Evolutionary conservation across 2,329 filamentous ascomycete species (phyloP).

Genomic region (Immersiporthe knoxdaviesiana): DNA sequence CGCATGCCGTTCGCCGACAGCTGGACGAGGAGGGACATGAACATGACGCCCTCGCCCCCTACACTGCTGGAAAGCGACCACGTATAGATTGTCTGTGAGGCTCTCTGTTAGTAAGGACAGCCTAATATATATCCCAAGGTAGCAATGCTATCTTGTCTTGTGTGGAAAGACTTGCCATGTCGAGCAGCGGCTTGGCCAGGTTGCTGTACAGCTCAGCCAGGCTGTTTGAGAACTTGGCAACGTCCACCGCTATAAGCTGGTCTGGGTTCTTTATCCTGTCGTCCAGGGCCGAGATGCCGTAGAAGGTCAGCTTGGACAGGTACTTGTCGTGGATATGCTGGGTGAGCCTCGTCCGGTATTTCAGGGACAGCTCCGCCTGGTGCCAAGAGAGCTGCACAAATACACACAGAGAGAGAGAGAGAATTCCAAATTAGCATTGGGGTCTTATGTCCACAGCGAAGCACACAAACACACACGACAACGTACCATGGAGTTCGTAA

Average conservation of each 20-base stretch:
- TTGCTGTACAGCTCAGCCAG: slow-evolving; percentile 95
- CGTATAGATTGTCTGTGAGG: slow-evolving; percentile 76
- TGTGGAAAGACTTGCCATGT: slow-evolving; percentile 66
- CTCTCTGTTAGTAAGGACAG: slow-evolving; percentile 34
- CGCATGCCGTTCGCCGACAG: slow-evolving; percentile 92
- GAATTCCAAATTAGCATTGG: background rate
- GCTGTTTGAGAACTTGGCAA: slow-evolving; percentile 94
- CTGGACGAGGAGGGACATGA: slow-evolving; percentile 94
- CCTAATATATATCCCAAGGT: background rate
- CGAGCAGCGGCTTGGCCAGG: slow-evolving; percentile 88
- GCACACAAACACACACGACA: too few relatives aligned
- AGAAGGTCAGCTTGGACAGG: slow-evolving; percentile 96
- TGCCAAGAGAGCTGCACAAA: slow-evolving; percentile 81
- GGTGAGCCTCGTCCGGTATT: slow-evolving; percentile 92
- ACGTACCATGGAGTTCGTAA: slow-evolving; percentile 96
- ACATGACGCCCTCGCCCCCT: slow-evolving; percentile 92
- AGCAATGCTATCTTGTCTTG: background rate
- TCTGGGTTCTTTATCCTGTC: slow-evolving; percentile 99
- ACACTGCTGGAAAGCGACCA: slow-evolving; percentile 92
- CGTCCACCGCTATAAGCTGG: slow-evolving; percentile 94
- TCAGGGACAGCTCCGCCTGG: slow-evolving; percentile 89
- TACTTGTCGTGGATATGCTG: slow-evolving; percentile 95
- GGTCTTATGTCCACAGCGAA: background rate
- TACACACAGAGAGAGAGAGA: too few relatives aligned
- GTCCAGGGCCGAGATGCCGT: slow-evolving; percentile 91